Evolutionary conservation across 2,329 filamentous ascomycete species (phyloP), one percentile per base, ranked within the genome.

Genomic region (Trichoderma harzianum): DNA sequence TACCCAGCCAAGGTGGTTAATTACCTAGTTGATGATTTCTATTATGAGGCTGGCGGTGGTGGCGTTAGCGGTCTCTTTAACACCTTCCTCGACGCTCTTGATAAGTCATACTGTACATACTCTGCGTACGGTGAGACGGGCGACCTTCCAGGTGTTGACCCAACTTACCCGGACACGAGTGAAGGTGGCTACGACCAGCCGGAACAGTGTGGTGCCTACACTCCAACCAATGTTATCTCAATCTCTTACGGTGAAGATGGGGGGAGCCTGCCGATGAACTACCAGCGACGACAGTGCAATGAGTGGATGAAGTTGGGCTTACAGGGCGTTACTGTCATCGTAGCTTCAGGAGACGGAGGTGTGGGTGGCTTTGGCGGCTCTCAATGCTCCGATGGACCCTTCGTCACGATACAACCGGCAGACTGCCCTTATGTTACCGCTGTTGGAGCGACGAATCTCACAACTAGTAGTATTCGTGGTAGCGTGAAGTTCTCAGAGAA

Each of bases 301-400:
- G 86, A 88, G 79, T 88, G 85, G 77, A 83, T 87, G 82, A 88
- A 88, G 79, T 82, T 88, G 2, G 86, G 84, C 24, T 81, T 88
- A 3, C 83, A 83, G 75, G 86, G 86, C 43, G 81, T 87, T 16
- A 83, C 84, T 1, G 79, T 88, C 18, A 60, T 87, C 24, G 84
- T 83, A 74, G 83, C 84, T 1, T 84, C 80, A 3, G 83, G 83
- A 58, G 82, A 84, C 73, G 75, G 82, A 5, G 86, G 85, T n/a
- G 85, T 87, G 76, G 82, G 79, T 57, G 86, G 85, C 60, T 82
- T 86, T 24, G 82, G 80, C 24, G 8, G 47, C 11, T 30, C n/a
- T 16, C 21, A 53, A 16, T 53, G 90, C 89, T 4, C 16, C 12
- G 76, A 77, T 12, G 36, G 61, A n/a, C 86, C 86, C 79, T 85